These are phyloP conservation scores for Darksidea phi DNA, from an alignment of 495 filamentous ascomycete species.

Conservation along the genomic window DNA sequence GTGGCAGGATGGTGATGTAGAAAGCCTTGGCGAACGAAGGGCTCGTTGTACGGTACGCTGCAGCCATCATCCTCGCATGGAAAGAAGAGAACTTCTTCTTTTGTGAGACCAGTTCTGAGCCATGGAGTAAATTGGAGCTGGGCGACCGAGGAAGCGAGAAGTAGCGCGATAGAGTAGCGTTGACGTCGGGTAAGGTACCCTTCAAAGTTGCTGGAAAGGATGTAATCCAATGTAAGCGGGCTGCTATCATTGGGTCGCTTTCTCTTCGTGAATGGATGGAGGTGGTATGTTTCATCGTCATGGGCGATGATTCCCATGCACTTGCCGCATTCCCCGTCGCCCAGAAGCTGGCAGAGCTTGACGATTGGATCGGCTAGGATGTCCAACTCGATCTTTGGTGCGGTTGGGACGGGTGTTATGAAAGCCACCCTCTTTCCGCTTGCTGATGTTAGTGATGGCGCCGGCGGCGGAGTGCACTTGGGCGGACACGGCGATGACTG, in stretches of 20 bases:
- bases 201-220: slow-evolving; percentile 13
- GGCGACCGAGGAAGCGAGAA: slow-evolving; percentile 16
- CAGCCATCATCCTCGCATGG: not conserved
- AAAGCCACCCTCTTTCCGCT: slow-evolving; percentile 15
- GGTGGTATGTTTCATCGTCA: slow-evolving; percentile 18
- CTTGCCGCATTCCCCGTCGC: not conserved
- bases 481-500: not conserved
- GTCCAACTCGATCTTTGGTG: slow-evolving; percentile 10
- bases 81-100: slow-evolving; percentile 16
- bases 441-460: not conserved
- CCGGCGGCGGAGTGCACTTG: not conserved
- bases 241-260: not conserved
- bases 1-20: not conserved
- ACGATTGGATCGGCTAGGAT: not conserved
- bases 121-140: slow-evolving; percentile 21
- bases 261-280: slow-evolving; percentile 7
- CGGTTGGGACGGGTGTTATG: not conserved
- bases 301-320: slow-evolving; percentile 24
- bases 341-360: slow-evolving; percentile 10
- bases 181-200: slow-evolving; percentile 3
- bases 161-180: slow-evolving; percentile 22
- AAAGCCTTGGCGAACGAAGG: slow-evolving; percentile 22
- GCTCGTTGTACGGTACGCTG: slow-evolving; percentile 5
- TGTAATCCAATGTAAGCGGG: slow-evolving; percentile 1
- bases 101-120: slow-evolving; percentile 7